These are phyloP conservation scores for Spiromastix sp. DNA, from an alignment of 2,329 filamentous ascomycete species.

Conservation along the genomic window DNA sequence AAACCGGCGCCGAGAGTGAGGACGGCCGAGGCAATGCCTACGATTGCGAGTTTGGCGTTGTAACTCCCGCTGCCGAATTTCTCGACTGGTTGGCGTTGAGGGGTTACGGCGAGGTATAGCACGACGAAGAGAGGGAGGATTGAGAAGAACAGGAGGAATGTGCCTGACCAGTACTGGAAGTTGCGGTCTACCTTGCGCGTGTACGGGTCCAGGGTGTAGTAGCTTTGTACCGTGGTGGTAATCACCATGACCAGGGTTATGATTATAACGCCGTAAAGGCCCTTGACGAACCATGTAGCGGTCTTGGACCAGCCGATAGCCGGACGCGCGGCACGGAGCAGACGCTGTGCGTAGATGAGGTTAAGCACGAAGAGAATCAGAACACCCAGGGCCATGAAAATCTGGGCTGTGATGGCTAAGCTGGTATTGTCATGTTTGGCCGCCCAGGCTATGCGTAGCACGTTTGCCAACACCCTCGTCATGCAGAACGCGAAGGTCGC, in stretches of 20 bases:
- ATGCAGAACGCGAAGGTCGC: slow-evolving; percentile 41
- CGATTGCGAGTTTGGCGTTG: slow-evolving; percentile 54
- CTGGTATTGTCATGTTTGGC: slow-evolving; percentile 30
- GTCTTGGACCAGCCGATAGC: slow-evolving; percentile 55
- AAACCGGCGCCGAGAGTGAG: slow-evolving; percentile 61
- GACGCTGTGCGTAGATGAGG: slow-evolving; percentile 63
- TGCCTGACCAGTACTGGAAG: slow-evolving; percentile 53
- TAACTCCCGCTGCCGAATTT: slow-evolving; percentile 59
- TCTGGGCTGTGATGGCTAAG: slow-evolving; percentile 48
- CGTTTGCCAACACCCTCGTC: slow-evolving; percentile 36
- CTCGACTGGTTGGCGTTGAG: slow-evolving; percentile 38
- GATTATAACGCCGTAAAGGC: slow-evolving; percentile 49
- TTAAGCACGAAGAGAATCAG: slow-evolving; percentile 69
- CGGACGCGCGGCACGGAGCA: slow-evolving; percentile 64
- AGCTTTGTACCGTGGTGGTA: slow-evolving; percentile 50
- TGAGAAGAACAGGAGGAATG: slow-evolving; percentile 53
- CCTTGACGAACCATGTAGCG: slow-evolving; percentile 44
- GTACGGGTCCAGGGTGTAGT: slow-evolving; percentile 52
- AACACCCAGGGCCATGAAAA: slow-evolving; percentile 65
- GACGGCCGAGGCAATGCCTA: slow-evolving; percentile 48
- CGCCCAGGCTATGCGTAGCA: slow-evolving; percentile 49
- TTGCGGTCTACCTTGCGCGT: slow-evolving; percentile 45
- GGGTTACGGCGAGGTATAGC: slow-evolving; percentile 36
- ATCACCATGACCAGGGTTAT: slow-evolving; percentile 57
- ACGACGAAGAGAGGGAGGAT: slow-evolving; percentile 56